Evolutionary conservation across 2,329 filamentous ascomycete species (phyloP), one percentile per base, ranked within the genome.

Genomic region (Monilinia polystroma): DNA sequence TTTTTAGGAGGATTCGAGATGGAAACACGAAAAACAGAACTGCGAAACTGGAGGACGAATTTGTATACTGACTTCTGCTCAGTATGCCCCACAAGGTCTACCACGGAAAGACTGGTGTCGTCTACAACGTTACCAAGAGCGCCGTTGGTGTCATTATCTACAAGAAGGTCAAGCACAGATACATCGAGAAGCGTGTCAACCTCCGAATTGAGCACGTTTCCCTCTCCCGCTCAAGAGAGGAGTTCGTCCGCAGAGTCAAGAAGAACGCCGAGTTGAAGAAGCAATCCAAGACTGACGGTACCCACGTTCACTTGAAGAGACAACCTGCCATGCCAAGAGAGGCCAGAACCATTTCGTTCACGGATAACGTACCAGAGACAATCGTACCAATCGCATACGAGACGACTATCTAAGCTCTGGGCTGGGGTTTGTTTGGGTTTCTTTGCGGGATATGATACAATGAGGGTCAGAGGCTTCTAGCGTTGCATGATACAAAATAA

Each of bases 111-210:
- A 97, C 93, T 73, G 93, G 93, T 80, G 91, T 97, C 78, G 85
- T 97, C 84, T 97, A 96, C 91, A 99, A 99, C 87, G 95, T 99
- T 78, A 95, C 94, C 84, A 97, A 97, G 89, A 91, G 88, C 77
- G 91, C 95, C 74, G 93, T 99, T 80, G 95, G 95, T 79, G 91
- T 99, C 82, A 97, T 99, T 85, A 91, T 99, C 84, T 94, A 96
- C 91, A 97, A 97, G 89, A 92, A 96, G 83, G 95, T 99, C 81
- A 93, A 93, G 85, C 95, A 98, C 90, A 91, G 94, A 79, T 99
- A 97, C 89, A 87, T 99, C 81, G 95, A 99, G 91, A 99, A 99
- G 93, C 94, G 95, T 82, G 89, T 99, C 86, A 98, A 97, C 89
- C 87, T 99, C 84, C 92, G 95, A 81, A 84, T 98, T 83, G 95